Conservation (phyloP, 2,329 filamentous ascomycete species). For the Cladophialophora chaetospira region DNA sequence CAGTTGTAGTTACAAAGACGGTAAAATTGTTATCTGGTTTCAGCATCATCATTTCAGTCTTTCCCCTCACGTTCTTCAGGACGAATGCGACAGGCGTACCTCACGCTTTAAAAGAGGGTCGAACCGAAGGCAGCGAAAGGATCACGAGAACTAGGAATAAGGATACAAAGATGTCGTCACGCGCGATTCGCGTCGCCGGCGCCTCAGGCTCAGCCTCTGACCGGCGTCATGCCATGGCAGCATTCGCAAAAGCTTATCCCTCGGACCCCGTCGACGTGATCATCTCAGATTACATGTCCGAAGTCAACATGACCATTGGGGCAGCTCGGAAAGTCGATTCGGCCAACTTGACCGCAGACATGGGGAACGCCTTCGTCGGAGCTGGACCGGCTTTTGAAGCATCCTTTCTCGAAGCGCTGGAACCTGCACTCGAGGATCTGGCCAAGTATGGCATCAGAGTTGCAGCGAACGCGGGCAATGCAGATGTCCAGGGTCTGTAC, state of each 20-base stretch:
- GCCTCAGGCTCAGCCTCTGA: conserved; percentile 50
- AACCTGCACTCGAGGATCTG: conserved; percentile 44
- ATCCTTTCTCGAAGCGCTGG: conserved; percentile 54
- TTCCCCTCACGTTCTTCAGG: no score
- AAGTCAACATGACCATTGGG: conserved; percentile 55
- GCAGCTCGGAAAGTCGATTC: conserved; percentile 43
- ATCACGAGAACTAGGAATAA: no score
- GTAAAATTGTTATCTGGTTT: no score
- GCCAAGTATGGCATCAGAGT: conserved; percentile 47
- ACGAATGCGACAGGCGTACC: no score
- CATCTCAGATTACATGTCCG: conserved; percentile 52
- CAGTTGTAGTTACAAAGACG: no score
- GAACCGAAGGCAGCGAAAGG: no score
- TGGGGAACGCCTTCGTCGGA: conserved; percentile 19
- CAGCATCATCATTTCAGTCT: no score
- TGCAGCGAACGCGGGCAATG: conserved; percentile 49
- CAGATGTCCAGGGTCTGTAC: conserved; percentile 46
- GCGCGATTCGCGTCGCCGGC: conserved; percentile 32
- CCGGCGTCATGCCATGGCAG: conserved; percentile 48
- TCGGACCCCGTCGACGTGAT: conserved; percentile 52
- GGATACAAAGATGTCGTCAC: conserved; percentile 19
- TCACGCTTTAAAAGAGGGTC: background rate
- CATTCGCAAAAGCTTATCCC: conserved; percentile 45
- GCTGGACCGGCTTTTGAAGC: conserved; percentile 51
- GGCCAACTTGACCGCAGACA: conserved; percentile 9